Conservation (phyloP, 2,329 filamentous ascomycete species). For the Orbilia javanica region DNA sequence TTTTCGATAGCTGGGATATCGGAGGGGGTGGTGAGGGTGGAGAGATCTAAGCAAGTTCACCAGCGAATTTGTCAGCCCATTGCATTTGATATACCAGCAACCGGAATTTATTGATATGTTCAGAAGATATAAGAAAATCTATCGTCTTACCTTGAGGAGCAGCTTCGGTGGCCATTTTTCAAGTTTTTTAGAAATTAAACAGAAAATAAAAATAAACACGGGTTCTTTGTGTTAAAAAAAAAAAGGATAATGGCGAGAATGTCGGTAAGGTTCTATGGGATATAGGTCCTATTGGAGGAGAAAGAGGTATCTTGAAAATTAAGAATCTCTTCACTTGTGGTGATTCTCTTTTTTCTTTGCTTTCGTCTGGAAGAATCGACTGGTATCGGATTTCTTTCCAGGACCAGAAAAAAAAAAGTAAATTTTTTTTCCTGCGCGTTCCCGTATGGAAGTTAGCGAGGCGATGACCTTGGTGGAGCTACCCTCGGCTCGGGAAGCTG, state of each 20-base stretch:
- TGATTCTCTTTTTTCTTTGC: neutral
- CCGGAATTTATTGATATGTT: neutral
- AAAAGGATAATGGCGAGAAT: neutral
- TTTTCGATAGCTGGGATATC: slow-evolving; percentile 50
- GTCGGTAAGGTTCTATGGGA: slow-evolving; percentile 2
- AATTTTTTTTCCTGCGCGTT: slow-evolving; percentile 38
- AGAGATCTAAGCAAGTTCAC: slow-evolving; percentile 25
- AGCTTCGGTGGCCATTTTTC: slow-evolving; percentile 43
- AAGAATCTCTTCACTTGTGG: neutral
- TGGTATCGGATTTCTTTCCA: slow-evolving; percentile 28
- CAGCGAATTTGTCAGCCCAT: slow-evolving; percentile 19
- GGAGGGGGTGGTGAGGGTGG: slow-evolving; percentile 47
- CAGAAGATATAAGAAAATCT: too few species aligned
- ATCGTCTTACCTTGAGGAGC: slow-evolving; percentile 41
- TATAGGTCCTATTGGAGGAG: neutral
- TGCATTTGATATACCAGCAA: neutral
- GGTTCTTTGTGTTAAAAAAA: slow-evolving; percentile 24
- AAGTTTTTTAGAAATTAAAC: slow-evolving; percentile 27
- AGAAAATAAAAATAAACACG: neutral
- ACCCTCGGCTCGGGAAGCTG: slow-evolving; percentile 14
- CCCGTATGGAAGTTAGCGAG: slow-evolving; percentile 36
- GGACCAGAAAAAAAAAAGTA: slow-evolving; percentile 5
- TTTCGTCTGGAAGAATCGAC: slow-evolving; percentile 35
- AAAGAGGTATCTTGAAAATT: slow-evolving; percentile 8
- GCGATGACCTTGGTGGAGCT: slow-evolving; percentile 12